Conservation (phyloP, 305 asterid genomes). For the Fraxinus baroniana region DNA sequence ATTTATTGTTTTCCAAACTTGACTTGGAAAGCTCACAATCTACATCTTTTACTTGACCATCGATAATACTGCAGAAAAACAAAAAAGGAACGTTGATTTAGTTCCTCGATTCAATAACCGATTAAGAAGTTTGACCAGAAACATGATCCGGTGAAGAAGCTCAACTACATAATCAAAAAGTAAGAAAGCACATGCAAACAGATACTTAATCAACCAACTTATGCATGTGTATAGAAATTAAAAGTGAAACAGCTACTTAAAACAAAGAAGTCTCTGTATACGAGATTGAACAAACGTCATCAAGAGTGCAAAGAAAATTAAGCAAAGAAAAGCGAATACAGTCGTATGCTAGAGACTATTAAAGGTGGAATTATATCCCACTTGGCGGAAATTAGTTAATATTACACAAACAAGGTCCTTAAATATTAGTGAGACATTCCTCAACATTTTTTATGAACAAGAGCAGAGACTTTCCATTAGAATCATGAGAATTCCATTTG, state of each 20-base stretch:
- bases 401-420: neutral
- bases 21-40: constrained; percentile 89
- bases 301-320: neutral
- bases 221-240: neutral
- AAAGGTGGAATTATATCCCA: neutral
- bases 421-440: neutral
- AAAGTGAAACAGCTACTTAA: neutral
- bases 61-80: constrained; percentile 57
- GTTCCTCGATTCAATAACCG: constrained; percentile 19
- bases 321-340: neutral
- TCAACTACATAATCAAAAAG: constrained; percentile 5
- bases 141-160: neutral
- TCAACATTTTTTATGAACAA: neutral
- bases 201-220: neutral
- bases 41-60: constrained; percentile 61
- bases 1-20: constrained; percentile 75
- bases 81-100: constrained; percentile 15
- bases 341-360: neutral
- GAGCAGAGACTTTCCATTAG: neutral
- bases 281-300: neutral
- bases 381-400: neutral
- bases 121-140: constrained; percentile 14
- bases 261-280: neutral
- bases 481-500: neutral
- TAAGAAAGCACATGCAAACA: constrained; percentile 1